Base-by-base conservation (phyloP, 805 yeast genomes). In the Metschnikowia peoriensis region DNA sequence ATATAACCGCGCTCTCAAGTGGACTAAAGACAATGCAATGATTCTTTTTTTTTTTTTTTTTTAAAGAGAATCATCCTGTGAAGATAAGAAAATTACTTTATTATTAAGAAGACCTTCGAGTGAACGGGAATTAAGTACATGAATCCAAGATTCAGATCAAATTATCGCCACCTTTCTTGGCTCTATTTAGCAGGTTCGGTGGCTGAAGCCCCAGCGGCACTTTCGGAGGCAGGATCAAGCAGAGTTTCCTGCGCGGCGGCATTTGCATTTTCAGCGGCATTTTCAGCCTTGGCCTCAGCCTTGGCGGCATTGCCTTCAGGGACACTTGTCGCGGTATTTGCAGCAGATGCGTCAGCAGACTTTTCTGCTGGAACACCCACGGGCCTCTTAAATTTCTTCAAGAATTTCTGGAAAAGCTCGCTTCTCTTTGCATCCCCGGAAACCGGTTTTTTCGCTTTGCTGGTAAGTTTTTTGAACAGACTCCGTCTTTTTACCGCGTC, bases 351-450 rank as follows among this genome's bases (percentile, higher is more conserved):
- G 6, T 37, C 35, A 7, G 28, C 28, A 29, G 38, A 6, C 29
- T 39, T 46, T 17, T 12, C 44, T 28, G 51, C 29, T 11, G 41
- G 42, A 7, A 12, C 43, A 14, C 52, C 51, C 14, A 43, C 52
- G 16, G 71, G 59, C 55, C 69, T 69, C 63, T 65, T 72, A 64
- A 72, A 71, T 60, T 69, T 72, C 53, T 53, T 56, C 60, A 72
- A 63, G 48, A 72, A 60, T 56, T 64, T 73, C 62, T 66, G 70
- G 63, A 72, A 70, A 55, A 70, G 58, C 52, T 70, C 71, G 51
- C 63, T 66, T 68, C 71, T 71, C 63, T 71, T 73, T n/a, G 50
- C 49, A 27, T 55, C 56, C 37, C 51, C 54, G 42, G 44, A 17
- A 15, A 28, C 46, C 11, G 68, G 71, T 51, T 68, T 70, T 43